These are phyloP conservation scores for Clathrus columnatus DNA, from an alignment of 768 basidiomycete genomes.

Conservation along the genomic window DNA sequence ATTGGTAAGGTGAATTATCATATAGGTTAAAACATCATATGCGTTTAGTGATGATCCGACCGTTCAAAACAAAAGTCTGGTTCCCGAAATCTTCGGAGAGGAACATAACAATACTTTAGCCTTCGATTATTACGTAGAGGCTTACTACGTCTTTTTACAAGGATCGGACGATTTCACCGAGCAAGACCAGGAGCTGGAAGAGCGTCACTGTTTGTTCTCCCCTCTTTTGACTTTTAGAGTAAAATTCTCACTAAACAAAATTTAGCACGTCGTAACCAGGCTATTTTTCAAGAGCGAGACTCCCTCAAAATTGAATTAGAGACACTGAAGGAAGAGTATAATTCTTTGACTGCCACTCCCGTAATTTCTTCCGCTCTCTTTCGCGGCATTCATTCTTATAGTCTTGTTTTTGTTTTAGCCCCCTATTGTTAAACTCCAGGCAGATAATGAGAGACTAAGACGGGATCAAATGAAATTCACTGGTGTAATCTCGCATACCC, in stretches of 20 bases:
- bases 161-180: constrained; percentile 61
- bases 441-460: constrained; percentile 53
- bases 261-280: constrained; percentile 63
- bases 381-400: not conserved
- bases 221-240: not conserved
- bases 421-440: constrained; percentile 53
- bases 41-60: constrained; percentile 51
- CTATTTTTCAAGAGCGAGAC: constrained; percentile 43
- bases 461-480: constrained; percentile 74
- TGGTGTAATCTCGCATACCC: constrained; percentile 58
- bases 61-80: constrained; percentile 46
- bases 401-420: constrained; percentile 31
- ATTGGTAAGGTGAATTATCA: not conserved
- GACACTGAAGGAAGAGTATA: constrained; percentile 39
- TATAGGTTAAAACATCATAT: constrained; percentile 1
- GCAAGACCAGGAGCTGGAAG: constrained; percentile 61
- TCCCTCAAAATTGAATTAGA: constrained; percentile 38
- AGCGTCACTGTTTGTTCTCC: constrained; percentile 56
- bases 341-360: constrained; percentile 30
- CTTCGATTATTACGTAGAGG: constrained; percentile 61
- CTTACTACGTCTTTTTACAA: constrained; percentile 62
- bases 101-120: constrained; percentile 69
- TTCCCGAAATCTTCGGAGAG: constrained; percentile 73
- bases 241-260: constrained; percentile 6
- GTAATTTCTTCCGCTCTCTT: not conserved